phyloP scores from a whole-genome alignment of 1,139 yeast genomes.

The Suhomyces taliae region DNA sequence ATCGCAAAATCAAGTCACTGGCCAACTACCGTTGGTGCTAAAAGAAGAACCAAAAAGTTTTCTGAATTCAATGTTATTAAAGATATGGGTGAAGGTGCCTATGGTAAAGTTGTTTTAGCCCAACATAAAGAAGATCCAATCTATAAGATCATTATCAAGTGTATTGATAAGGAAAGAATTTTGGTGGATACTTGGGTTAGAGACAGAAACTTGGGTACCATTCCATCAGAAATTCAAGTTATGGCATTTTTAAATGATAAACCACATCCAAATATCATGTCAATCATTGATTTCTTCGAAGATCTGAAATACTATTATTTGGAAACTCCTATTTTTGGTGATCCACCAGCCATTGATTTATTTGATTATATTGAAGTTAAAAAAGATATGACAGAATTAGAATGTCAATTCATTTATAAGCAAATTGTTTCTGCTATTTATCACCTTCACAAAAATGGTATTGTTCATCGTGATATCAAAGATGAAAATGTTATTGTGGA shows the following conservation, averaged over 20 bases:
- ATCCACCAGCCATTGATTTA: constrained; percentile 85
- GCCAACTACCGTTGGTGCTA: constrained; percentile 59
- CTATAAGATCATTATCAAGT: constrained; percentile 76
- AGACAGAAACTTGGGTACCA: constrained; percentile 85
- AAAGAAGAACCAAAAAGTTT: constrained; percentile 65
- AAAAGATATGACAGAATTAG: constrained; percentile 73
- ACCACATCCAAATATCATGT: constrained; percentile 85
- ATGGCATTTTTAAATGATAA: constrained; percentile 73
- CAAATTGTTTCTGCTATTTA: constrained; percentile 78
- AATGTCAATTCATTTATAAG: constrained; percentile 72
- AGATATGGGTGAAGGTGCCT: constrained; percentile 94
- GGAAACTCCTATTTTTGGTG: constrained; percentile 88
- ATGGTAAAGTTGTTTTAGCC: constrained; percentile 87
- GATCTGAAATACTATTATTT: constrained; percentile 85
- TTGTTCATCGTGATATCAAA: constrained; percentile 91
- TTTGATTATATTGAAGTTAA: constrained; percentile 88
- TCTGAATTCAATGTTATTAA: constrained; percentile 69
- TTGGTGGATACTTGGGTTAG: constrained; percentile 97
- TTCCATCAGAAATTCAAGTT: constrained; percentile 92
- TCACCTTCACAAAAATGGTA: constrained; percentile 81
- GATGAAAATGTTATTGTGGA: constrained; percentile 94
- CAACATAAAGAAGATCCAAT: constrained; percentile 61
- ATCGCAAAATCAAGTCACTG: constrained; percentile 41
- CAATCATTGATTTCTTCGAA: constrained; percentile 86
- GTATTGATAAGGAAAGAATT: constrained; percentile 88